Evolutionary conservation across 2,329 filamentous ascomycete genomes (phyloP).

Genomic region (Colletotrichum sp.): DNA sequence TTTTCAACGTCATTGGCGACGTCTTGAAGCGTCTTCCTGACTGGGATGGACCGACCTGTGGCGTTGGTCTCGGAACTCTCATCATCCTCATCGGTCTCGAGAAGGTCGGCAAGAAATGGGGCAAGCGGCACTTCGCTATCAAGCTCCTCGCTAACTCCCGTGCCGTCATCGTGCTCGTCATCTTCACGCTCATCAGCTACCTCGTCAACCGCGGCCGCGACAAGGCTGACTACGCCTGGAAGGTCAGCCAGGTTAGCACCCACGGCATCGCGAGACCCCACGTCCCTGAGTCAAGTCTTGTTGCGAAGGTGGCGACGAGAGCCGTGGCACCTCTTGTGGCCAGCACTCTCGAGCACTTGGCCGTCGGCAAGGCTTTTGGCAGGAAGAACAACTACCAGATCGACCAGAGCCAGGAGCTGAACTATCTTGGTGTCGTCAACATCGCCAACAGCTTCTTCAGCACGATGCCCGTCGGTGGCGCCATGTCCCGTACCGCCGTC

Average conservation of each 20-base stretch:
- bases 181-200: constrained; percentile 70
- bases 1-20: constrained; percentile 14
- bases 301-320: constrained; percentile 47
- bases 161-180: constrained; percentile 63
- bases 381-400: constrained; percentile 67
- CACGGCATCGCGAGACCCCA: constrained; percentile 57
- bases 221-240: constrained; percentile 57
- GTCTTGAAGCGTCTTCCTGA: constrained; percentile 31
- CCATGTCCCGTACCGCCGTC: constrained; percentile 72
- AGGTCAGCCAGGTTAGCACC: constrained; percentile 61
- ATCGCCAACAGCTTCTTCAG: constrained; percentile 71
- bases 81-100: constrained; percentile 62
- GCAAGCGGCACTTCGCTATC: constrained; percentile 61
- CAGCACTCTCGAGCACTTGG: constrained; percentile 66
- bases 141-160: constrained; percentile 66
- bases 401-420: constrained; percentile 69
- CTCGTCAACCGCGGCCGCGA: constrained; percentile 61
- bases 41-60: constrained; percentile 66
- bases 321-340: constrained; percentile 68
- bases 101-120: constrained; percentile 65
- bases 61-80: constrained; percentile 66
- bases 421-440: constrained; percentile 67
- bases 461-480: constrained; percentile 67
- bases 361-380: constrained; percentile 68
- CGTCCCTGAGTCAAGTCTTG: constrained; percentile 43